phyloP scores from a whole-genome alignment of 352 stramenopile genomes.

The Phytophthora rubi region DNA sequence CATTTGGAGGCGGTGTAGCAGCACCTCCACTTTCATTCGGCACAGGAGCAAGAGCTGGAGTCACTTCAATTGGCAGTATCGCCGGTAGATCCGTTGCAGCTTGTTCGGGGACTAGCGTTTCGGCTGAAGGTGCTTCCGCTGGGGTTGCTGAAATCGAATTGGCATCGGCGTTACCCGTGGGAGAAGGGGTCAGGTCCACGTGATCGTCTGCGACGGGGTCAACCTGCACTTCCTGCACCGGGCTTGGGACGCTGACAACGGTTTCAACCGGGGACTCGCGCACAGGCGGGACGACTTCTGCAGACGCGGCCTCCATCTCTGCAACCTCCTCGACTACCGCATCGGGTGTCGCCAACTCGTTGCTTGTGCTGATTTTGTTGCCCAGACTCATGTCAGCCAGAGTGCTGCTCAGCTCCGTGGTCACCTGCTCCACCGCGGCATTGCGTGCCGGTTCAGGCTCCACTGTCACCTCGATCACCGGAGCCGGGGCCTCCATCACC shows the following conservation, averaged over 20 bases:
- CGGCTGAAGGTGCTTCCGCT: slow-evolving; percentile 7
- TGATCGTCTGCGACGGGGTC: slow-evolving; percentile 22
- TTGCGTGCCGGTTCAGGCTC: slow-evolving; percentile 6
- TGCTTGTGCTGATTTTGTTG: slow-evolving; percentile 1
- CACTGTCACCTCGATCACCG: neutral
- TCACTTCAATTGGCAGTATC: neutral
- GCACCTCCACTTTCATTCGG: neutral
- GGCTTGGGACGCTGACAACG: neutral
- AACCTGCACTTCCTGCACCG: neutral
- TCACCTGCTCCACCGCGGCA: slow-evolving; percentile 16
- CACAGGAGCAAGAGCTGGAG: neutral
- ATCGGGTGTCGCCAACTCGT: neutral
- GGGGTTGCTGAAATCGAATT: slow-evolving; percentile 18
- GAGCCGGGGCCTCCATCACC: neutral
- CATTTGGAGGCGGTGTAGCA: neutral
- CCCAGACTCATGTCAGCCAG: slow-evolving; percentile 32
- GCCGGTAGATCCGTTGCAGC: neutral
- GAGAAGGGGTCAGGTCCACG: neutral
- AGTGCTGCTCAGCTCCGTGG: slow-evolving; percentile 9
- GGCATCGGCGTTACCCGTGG: neutral
- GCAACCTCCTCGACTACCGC: neutral
- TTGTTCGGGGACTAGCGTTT: neutral
- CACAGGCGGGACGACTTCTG: neutral
- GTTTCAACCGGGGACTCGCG: neutral
- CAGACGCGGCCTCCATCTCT: neutral